Conservation (phyloP, 2,329 filamentous ascomycete species). For the Xylariaceae sp. region DNA sequence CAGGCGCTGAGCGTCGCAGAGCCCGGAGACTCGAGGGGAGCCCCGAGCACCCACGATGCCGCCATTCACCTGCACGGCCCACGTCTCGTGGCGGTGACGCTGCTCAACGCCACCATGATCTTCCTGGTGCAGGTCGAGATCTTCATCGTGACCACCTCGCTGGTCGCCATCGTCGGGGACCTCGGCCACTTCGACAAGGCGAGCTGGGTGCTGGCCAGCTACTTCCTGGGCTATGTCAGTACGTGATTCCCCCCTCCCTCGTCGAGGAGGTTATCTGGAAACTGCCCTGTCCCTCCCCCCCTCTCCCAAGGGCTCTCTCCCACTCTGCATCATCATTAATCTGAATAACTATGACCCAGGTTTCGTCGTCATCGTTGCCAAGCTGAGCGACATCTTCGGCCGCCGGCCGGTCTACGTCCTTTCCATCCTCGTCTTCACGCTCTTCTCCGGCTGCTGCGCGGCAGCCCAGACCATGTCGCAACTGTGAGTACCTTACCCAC, state of each 20-base stretch:
- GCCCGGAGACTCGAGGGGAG: too few species aligned
- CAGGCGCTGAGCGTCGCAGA: too few species aligned
- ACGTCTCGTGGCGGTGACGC: too few species aligned
- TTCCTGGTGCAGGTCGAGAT: constrained; percentile 1
- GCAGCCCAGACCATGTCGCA: constrained; percentile 1
- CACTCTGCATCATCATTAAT: neutral
- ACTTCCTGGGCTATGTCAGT: constrained; percentile 1
- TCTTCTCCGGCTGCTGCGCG: constrained; percentile 6
- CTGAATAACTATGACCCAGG: neutral
- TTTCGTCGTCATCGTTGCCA: constrained; percentile 5
- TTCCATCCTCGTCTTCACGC: constrained; percentile 3
- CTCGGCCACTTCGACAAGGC: neutral
- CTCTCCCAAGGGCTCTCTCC: too few species aligned
- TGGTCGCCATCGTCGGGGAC: constrained; percentile 1
- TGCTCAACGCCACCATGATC: too few species aligned
- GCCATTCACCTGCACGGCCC: too few species aligned
- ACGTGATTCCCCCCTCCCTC: neutral
- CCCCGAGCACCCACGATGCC: too few species aligned
- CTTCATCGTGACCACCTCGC: constrained; percentile 1
- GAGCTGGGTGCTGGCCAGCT: constrained; percentile 2
- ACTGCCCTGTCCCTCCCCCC: too few species aligned
- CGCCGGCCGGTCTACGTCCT: constrained; percentile 3
- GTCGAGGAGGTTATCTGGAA: neutral
- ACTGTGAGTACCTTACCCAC: neutral
- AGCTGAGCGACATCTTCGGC: constrained; percentile 8